These are phyloP conservation scores for Nematocida parisii DNA, from an alignment of 371 early-diverging fungal species.

Conservation along the genomic window DNA sequence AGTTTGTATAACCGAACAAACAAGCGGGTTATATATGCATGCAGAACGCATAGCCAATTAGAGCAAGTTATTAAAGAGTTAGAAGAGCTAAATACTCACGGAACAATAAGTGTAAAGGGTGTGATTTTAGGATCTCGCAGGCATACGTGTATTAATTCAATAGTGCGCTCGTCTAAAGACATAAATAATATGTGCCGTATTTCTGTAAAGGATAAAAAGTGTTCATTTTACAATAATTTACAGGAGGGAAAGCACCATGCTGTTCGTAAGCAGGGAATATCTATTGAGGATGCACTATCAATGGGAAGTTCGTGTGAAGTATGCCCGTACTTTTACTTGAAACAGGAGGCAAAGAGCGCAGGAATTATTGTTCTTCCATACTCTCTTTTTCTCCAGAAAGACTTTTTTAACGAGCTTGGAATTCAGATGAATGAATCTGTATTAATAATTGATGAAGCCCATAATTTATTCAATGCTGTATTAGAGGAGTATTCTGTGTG, in stretches of 20 bases:
- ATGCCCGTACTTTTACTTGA: conserved; percentile 69
- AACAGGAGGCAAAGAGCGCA: conserved; percentile 44
- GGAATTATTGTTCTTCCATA: conserved; percentile 69
- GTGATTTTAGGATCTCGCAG: conserved; percentile 68
- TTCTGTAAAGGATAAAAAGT: conserved; percentile 57
- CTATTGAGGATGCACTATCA: conserved; percentile 65
- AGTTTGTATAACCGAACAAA: conserved; percentile 26
- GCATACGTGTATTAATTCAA: conserved; percentile 66
- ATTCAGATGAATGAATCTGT: conserved; percentile 64
- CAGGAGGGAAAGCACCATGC: conserved; percentile 15
- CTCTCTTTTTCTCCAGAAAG: conserved; percentile 63
- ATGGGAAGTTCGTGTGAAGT: conserved; percentile 46
- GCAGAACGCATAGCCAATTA: conserved; percentile 70
- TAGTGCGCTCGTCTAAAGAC: conserved; percentile 59
- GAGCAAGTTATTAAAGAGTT: conserved; percentile 68
- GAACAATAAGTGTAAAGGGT: conserved; percentile 7
- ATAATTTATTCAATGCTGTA: conserved; percentile 69
- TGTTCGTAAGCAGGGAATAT: conserved; percentile 31
- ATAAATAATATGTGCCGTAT: conserved; percentile 68
- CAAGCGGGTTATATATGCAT: conserved; percentile 66
- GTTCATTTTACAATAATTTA: conserved; percentile 61
- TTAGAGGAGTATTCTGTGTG: conserved; percentile 62
- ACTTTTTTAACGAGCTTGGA: conserved; percentile 59
- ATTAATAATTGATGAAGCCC: conserved; percentile 70
- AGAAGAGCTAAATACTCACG: conserved; percentile 43